phyloP scores from a whole-genome alignment of 1,139 yeast species.

The Blastobotrys capitulatus region DNA sequence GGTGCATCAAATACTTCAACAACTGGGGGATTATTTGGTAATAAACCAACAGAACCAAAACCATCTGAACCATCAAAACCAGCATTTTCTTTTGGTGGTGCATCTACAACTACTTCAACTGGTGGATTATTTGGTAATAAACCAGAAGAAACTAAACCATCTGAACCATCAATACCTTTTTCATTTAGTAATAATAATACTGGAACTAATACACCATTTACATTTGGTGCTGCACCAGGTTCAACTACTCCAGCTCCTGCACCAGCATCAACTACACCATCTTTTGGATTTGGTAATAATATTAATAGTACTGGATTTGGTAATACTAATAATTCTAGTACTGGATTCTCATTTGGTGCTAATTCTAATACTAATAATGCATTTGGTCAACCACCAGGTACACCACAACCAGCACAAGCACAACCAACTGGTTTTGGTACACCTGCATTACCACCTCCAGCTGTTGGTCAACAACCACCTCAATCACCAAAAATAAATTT shows the following conservation, averaged over 20 bases:
- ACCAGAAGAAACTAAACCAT: not conserved
- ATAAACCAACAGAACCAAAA: no score
- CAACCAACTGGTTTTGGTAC: not conserved
- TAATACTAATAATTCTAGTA: not conserved
- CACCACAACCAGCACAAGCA: no score
- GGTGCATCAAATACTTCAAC: no score
- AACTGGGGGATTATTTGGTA: no score
- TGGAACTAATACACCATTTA: slow-evolving; percentile 13
- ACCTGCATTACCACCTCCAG: no score
- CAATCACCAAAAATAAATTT: slow-evolving; percentile 7
- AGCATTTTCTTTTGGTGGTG: no score
- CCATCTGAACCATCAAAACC: no score
- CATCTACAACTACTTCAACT: no score
- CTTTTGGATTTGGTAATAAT: slow-evolving; percentile 22
- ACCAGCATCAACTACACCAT: no score
- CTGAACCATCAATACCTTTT: slow-evolving; percentile 16
- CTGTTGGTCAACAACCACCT: not conserved
- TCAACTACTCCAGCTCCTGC: not conserved
- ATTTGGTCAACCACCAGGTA: slow-evolving; percentile 6
- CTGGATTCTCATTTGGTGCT: slow-evolving; percentile 8
- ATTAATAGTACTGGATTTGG: slow-evolving; percentile 7
- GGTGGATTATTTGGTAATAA: not conserved
- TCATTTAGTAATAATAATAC: slow-evolving; percentile 4
- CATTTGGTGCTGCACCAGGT: not conserved
- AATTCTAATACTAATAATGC: slow-evolving; percentile 5